Conservation (phyloP, 2,329 filamentous ascomycete genomes). For the Ambrosiella cleistominuta region DNA sequence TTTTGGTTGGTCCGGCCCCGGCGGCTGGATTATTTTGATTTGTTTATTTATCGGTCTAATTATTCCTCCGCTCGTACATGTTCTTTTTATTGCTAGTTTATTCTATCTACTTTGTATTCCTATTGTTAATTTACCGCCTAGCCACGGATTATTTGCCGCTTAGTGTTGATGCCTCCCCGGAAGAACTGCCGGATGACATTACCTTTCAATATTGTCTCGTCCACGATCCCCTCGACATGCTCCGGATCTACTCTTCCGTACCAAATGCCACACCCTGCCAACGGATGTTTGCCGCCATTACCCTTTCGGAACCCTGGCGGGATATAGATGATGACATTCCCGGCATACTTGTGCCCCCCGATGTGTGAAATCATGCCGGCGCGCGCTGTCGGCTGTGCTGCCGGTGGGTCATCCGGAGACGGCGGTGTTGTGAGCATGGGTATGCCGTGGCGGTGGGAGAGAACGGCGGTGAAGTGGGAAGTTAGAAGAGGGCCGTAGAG, state of each 20-base stretch:
- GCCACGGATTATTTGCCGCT: slow-evolving; percentile 28
- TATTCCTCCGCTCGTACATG: neutral
- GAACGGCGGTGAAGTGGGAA: slow-evolving; percentile 40
- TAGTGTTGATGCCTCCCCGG: slow-evolving; percentile 45
- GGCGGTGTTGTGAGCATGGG: slow-evolving; percentile 23
- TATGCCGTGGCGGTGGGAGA: slow-evolving; percentile 31
- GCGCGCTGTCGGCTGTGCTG: slow-evolving; percentile 27
- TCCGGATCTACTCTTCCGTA: slow-evolving; percentile 61
- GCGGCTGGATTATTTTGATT: neutral
- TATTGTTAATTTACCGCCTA: neutral
- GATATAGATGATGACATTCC: slow-evolving; percentile 68
- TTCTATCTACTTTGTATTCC: neutral
- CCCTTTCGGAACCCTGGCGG: slow-evolving; percentile 32
- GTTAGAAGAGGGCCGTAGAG: slow-evolving; percentile 57
- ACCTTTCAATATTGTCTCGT: slow-evolving; percentile 50
- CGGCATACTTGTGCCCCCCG: slow-evolving; percentile 71
- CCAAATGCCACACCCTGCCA: slow-evolving; percentile 62
- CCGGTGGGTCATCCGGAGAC: neutral
- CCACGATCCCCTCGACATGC: slow-evolving; percentile 59
- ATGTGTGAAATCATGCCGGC: slow-evolving; percentile 63
- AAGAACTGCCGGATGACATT: slow-evolving; percentile 54
- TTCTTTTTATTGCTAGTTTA: neutral
- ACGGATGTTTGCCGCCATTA: slow-evolving; percentile 25
- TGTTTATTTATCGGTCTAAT: neutral
- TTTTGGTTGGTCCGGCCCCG: neutral